Evolutionary conservation across 225 moss, liverwort and hornwort genomes (phyloP), one percentile per base, ranked within the genome.

Genomic region (Pleurozium schreberi): DNA sequence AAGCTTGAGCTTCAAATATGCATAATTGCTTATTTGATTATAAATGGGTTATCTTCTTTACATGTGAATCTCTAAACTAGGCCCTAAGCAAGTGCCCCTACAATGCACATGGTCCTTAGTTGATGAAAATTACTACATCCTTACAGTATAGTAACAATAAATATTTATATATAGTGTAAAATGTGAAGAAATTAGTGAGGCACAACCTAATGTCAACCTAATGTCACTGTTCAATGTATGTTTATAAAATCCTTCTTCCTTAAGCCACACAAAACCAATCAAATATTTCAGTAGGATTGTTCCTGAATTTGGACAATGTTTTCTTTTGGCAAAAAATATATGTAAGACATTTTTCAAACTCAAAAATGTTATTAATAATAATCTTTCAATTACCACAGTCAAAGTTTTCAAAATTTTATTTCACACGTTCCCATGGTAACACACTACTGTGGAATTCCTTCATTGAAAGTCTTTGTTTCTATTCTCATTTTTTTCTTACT

Each of bases 21-120:
- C n/a, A n/a, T n/a, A n/a, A n/a, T n/a, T n/a, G n/a, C n/a, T n/a
- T n/a, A n/a, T n/a, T n/a, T n/a, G n/a, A n/a, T n/a, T n/a, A n/a
- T n/a, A n/a, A n/a, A n/a, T n/a, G n/a, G n/a, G n/a, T n/a, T n/a
- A n/a, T n/a, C n/a, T n/a, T n/a, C n/a, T n/a, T n/a, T n/a, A n/a
- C n/a, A n/a, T n/a, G n/a, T n/a, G n/a, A n/a, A n/a, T n/a, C n/a
- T n/a, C n/a, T 43, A 1, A 43, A 71, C 0, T 28, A 1, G 10
- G 10, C 10, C 16, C 1, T 27, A 3, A 3, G 9, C 3, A 0
- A 0, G 1, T 43, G 28, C 43, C 45, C 10, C 10, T 28, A 28
- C 1, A 2, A 28, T 2, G 3, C 1, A 17, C 6, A 6, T 17
- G 17, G 17, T 28, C 14, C 6, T 45, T 5, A 3, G 9, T 71